These are phyloP conservation scores for Cladophialophora yegresii DNA, from an alignment of 2,329 filamentous ascomycete genomes.

Conservation along the genomic window DNA sequence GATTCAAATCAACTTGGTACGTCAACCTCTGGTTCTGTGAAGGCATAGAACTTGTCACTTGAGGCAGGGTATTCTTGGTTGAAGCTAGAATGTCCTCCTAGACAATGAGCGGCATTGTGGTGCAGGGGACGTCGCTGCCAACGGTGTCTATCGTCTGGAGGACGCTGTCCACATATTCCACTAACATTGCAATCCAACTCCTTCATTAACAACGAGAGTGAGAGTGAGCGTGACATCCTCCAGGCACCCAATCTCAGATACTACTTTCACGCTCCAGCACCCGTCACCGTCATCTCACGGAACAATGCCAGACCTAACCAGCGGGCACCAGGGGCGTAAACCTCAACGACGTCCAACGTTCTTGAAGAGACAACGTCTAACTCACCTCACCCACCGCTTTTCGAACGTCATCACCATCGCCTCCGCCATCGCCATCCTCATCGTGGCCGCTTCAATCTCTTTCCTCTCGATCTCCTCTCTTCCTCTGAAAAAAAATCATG, in stretches of 20 bases:
- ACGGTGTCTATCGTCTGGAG: too few relatives aligned
- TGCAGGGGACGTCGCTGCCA: not conserved
- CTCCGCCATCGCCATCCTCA: not conserved
- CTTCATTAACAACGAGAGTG: not conserved
- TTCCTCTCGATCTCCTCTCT: not conserved
- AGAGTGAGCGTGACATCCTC: constrained; percentile 1
- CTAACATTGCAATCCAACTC: not conserved
- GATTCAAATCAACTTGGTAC: not conserved
- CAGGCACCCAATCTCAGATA: not conserved
- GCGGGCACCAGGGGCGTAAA: not conserved
- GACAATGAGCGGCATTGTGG: not conserved
- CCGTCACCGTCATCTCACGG: not conserved
- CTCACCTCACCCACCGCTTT: not conserved
- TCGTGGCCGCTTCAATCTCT: not conserved
- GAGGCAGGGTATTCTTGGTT: not conserved
- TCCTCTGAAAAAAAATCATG: not conserved
- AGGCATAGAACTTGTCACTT: not conserved
- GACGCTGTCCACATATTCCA: not conserved
- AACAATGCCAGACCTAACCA: not conserved
- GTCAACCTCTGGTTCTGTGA: not conserved
- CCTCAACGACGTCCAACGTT: not conserved
- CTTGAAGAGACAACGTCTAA: not conserved
- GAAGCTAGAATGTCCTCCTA: not conserved
- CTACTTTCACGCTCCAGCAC: not conserved
- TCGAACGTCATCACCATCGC: not conserved